Evolutionary conservation across 495 filamentous ascomycete genomes (phyloP), one percentile per base, ranked within the genome.

Genomic region (Tuber magnatum): DNA sequence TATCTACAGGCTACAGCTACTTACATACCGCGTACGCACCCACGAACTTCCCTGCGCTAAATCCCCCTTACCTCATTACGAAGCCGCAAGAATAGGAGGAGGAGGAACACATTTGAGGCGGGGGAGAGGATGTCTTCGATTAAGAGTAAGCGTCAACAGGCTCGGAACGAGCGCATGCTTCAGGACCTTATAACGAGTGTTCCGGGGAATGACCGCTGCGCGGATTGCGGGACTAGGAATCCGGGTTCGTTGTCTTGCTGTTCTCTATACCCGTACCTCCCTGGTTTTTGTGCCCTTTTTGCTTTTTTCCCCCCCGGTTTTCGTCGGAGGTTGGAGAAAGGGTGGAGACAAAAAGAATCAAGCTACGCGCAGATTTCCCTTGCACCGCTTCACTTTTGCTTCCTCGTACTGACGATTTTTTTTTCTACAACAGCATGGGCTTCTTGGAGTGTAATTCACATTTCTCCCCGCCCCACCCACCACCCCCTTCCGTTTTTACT

Each of bases 171-270:
- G 87, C 92, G 91, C 82, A 86, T 89, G 42, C 86, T 99, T 79
- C 93, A 97, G 82, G 95, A 98, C 46, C 88, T 99, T 76, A 91
- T 97, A 83, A 91, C 92, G 74, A 89, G 84, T 22, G 92, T 97
- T 65, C 90, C 93, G 61, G 95, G 95, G 65, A 99, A 99, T 87
- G 93, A 97, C 84, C 85, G 91, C 79, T 99, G 95, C 85, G 96
- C 95, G 70, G 95, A 99, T 85, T 99, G 95, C 86, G 87, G 88
- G 81, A 91, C 93, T 56, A 88, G 90, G 85, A 97, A 97, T 87
- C 95, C 95, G 89, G 91, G 94, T 97, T 85, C 77, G 88, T 87
- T 70, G n/a, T 78, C 71, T 73, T 72, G 72, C 28, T 48, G 77
- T 43, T 74, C 44, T 70, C 51, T 72, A 73, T 75, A 35, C n/a